phyloP scores from a whole-genome alignment of 352 stramenopile genomes.

The Pythium insidiosum region DNA sequence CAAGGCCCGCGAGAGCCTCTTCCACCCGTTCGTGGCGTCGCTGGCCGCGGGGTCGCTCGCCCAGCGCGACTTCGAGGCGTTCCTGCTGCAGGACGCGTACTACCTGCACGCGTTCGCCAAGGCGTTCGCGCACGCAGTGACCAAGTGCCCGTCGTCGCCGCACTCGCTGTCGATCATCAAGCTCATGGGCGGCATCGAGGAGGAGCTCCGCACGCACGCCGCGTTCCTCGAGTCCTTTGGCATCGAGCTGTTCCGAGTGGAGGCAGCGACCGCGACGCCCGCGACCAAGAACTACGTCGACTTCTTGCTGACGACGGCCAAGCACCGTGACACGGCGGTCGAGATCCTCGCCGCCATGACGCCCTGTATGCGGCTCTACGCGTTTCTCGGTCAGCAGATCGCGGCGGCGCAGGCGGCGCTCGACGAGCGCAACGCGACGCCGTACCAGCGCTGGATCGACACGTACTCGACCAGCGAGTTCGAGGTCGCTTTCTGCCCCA shows the following conservation, averaged over 20 bases:
- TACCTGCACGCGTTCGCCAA: slow-evolving; percentile 41
- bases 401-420: slow-evolving; percentile 3
- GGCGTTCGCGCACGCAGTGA: slow-evolving; percentile 37
- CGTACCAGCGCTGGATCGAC: slow-evolving; percentile 42
- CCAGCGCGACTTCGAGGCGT: slow-evolving; percentile 25
- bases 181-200: slow-evolving; percentile 34
- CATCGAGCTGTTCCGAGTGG: slow-evolving; percentile 27
- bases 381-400: slow-evolving; percentile 33
- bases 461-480: slow-evolving; percentile 34
- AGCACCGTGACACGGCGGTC: slow-evolving; percentile 16
- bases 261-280: slow-evolving; percentile 13
- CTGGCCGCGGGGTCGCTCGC: slow-evolving; percentile 27
- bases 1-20: slow-evolving; percentile 27
- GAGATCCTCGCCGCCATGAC: slow-evolving; percentile 48
- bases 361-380: slow-evolving; percentile 41
- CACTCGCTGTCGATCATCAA: slow-evolving; percentile 30
- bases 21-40: slow-evolving; percentile 41
- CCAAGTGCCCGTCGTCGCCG: slow-evolving; percentile 23
- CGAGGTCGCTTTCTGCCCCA: slow-evolving; percentile 20
- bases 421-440: slow-evolving; percentile 1
- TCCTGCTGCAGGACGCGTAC: slow-evolving; percentile 50
- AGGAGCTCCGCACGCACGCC: slow-evolving; percentile 33
- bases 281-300: slow-evolving; percentile 37
- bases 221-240: slow-evolving; percentile 40
- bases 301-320: slow-evolving; percentile 37